Conservation (phyloP, 495 filamentous ascomycete genomes). For the Pyrenula massariospora region DNA sequence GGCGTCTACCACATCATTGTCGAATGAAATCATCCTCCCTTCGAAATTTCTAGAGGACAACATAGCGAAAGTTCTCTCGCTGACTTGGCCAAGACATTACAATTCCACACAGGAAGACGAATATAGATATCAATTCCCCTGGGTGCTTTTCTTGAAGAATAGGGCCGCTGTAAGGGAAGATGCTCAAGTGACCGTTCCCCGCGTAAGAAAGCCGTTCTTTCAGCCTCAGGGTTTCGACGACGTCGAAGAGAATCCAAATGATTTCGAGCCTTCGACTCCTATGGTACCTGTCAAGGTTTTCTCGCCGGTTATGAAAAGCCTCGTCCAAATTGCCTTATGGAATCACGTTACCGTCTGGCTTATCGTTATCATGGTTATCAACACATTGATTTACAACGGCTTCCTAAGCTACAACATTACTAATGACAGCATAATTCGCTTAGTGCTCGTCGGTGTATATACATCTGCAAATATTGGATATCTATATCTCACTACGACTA, state of each 20-base stretch:
- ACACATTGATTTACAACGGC: conserved; percentile 1
- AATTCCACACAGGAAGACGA: not conserved
- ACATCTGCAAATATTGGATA: conserved; percentile 1
- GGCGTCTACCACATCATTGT: not conserved
- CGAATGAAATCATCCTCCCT: conserved; percentile 1
- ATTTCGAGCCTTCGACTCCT: not conserved
- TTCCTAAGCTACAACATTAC: conserved; percentile 1
- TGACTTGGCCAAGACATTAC: not conserved
- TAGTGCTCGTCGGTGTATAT: not conserved
- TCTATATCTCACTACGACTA: not conserved
- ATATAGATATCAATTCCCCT: not conserved
- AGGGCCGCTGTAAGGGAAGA: not conserved
- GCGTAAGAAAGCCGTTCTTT: not conserved
- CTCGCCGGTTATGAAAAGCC: conserved; percentile 1
- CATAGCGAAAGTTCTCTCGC: not conserved
- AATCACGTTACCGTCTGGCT: not conserved
- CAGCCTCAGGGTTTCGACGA: not conserved
- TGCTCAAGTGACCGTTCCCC: not conserved
- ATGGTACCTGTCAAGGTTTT: not conserved
- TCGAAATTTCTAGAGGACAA: conserved; percentile 1
- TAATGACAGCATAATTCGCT: conserved; percentile 1
- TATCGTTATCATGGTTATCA: not conserved
- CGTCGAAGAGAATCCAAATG: not conserved
- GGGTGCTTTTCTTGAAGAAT: not conserved
- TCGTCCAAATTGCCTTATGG: conserved; percentile 1